These are phyloP conservation scores for Globisporangium viniferum DNA, from an alignment of 352 stramenopile genomes.

Conservation along the genomic window DNA sequence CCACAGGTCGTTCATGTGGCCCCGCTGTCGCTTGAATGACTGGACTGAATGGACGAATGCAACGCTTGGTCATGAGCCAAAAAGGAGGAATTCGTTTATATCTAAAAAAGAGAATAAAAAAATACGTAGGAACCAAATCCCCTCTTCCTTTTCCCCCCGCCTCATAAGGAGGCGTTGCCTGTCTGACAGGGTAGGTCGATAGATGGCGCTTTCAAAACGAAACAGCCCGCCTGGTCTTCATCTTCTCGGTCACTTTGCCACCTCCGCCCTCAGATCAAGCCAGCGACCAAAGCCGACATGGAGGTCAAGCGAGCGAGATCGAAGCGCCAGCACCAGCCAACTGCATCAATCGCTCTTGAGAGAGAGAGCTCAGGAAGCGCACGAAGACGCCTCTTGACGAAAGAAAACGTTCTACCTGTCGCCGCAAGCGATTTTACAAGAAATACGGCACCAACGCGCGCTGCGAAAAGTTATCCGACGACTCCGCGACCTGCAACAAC, in stretches of 20 bases:
- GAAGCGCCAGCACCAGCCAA: background rate
- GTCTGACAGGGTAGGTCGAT: background rate
- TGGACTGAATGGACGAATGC: background rate
- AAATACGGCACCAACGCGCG: conserved; percentile 84
- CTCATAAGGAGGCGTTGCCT: conserved; percentile 1
- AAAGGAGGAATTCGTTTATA: conserved; percentile 5
- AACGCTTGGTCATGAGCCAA: background rate
- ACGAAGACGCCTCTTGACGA: background rate
- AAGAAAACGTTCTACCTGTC: background rate
- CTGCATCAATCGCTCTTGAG: background rate
- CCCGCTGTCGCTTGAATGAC: conserved; percentile 29
- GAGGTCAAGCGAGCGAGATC: background rate
- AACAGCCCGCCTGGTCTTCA: background rate
- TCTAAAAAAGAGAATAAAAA: background rate
- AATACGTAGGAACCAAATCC: background rate
- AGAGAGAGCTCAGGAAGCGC: background rate
- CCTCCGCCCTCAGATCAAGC: background rate
- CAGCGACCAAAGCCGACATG: background rate
- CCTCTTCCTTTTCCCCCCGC: background rate
- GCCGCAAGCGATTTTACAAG: conserved; percentile 40
- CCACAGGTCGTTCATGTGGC: conserved; percentile 54
- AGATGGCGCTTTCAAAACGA: background rate
- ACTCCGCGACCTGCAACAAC: conserved; percentile 67
- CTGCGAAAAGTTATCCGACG: conserved; percentile 72
- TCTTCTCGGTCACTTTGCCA: background rate